A percentile compares a stretch with the other conserved stretches of the same genome.
phyloP scores from a whole-genome alignment of 169 alveolate species.

The Blepharisma undulans region DNA sequence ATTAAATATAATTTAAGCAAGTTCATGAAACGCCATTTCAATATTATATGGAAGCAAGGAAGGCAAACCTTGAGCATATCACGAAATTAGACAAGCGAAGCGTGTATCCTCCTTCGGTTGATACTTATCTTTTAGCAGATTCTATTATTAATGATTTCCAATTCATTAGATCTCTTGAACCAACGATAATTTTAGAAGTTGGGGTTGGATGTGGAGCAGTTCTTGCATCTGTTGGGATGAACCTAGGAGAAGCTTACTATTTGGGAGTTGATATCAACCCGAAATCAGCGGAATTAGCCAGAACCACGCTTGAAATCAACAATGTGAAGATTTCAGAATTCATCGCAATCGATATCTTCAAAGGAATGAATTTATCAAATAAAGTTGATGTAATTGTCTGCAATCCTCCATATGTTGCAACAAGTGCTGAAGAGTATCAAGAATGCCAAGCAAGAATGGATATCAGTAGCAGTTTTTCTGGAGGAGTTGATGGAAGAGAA shows the following conservation, averaged over 20 bases:
- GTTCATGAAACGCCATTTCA: not conserved
- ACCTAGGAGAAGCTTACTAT: not conserved
- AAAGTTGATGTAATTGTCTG: constrained; percentile 53
- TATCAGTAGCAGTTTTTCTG: constrained; percentile 59
- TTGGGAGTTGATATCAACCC: constrained; percentile 40
- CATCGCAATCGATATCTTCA: not conserved
- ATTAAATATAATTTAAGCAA: too few species aligned
- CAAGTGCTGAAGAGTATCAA: constrained; percentile 51
- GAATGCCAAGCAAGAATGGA: constrained; percentile 51
- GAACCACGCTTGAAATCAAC: not conserved
- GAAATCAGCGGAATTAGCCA: not conserved
- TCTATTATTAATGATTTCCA: not conserved
- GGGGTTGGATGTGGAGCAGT: constrained; percentile 42
- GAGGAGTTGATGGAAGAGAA: constrained; percentile 64
- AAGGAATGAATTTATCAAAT: not conserved
- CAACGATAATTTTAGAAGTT: constrained; percentile 11
- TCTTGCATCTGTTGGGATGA: not conserved
- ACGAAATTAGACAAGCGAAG: not conserved
- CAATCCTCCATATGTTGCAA: constrained; percentile 65
- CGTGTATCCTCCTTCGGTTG: constrained; percentile 32
- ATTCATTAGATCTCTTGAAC: not conserved
- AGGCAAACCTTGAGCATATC: constrained; percentile 10
- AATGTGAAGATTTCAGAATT: not conserved
- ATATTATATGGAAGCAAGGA: not conserved
- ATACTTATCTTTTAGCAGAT: constrained; percentile 34